These are phyloP conservation scores for Fraxinus floribunda DNA, from an alignment of 305 asterid species.

Conservation along the genomic window DNA sequence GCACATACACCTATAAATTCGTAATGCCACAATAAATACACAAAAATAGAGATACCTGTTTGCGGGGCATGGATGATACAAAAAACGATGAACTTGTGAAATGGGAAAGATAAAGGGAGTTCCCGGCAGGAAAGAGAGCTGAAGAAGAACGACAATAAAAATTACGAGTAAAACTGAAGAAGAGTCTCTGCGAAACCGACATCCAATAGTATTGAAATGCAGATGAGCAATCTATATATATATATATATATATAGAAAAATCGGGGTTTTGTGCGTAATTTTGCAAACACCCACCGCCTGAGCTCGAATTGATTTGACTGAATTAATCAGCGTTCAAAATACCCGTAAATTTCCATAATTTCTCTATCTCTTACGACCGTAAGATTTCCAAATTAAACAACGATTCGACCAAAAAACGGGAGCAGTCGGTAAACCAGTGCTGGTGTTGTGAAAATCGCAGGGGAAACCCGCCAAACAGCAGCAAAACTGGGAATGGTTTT, in stretches of 20 bases:
- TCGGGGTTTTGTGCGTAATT: conserved; percentile 6
- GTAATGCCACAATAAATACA: background rate
- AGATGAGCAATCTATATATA: conserved; percentile 8
- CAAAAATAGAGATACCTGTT: conserved; percentile 41
- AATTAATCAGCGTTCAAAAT: background rate
- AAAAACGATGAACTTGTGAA: conserved; percentile 28
- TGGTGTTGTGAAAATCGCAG: background rate
- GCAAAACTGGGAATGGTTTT: background rate
- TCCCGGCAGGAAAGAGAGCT: conserved; percentile 19
- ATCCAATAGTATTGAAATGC: conserved; percentile 32
- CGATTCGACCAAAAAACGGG: background rate
- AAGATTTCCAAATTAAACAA: background rate
- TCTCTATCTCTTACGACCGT: background rate
- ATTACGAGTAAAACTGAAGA: conserved; percentile 26
- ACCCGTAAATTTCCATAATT: background rate
- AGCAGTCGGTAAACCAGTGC: background rate
- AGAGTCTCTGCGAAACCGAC: conserved; percentile 44
- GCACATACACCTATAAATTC: background rate
- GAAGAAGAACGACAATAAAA: conserved; percentile 19
- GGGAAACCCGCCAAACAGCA: background rate
- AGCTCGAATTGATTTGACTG: background rate
- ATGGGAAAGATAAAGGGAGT: conserved; percentile 22
- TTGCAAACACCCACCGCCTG: conserved; percentile 22
- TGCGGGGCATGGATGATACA: conserved; percentile 44
- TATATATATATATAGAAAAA: background rate